Conservation (phyloP, 139 green algal genomes). For the Bryopsis sp. region DNA sequence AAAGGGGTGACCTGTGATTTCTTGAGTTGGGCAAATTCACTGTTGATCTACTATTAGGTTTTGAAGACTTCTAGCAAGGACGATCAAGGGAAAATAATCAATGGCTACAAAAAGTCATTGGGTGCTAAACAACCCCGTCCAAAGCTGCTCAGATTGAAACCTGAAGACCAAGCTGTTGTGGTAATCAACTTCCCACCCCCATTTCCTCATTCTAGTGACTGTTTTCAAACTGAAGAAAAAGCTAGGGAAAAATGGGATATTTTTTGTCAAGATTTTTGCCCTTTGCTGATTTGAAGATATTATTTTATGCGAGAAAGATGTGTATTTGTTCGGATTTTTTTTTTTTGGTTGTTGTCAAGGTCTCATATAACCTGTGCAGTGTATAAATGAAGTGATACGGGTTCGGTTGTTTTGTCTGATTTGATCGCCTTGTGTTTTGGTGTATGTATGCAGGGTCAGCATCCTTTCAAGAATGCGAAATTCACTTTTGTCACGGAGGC, state of each 20-base stretch:
- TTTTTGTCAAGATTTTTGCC: no score
- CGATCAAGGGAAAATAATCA: slow-evolving; percentile 53
- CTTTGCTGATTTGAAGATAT: no score
- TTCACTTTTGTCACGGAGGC: slow-evolving; percentile 85
- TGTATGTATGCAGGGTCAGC: no score
- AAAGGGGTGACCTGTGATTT: no score
- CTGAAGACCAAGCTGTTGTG: slow-evolving; percentile 46
- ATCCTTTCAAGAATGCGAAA: slow-evolving; percentile 43
- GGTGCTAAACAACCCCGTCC: slow-evolving; percentile 53
- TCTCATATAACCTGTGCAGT: not conserved
- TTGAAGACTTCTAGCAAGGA: slow-evolving; percentile 75
- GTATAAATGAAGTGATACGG: slow-evolving; percentile 7
- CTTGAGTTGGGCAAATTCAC: no score
- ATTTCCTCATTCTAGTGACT: slow-evolving; percentile 13
- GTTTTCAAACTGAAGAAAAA: not conserved
- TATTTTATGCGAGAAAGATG: no score
- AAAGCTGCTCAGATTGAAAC: slow-evolving; percentile 77
- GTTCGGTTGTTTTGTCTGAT: no score
- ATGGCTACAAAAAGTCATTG: slow-evolving; percentile 64
- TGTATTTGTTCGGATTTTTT: not conserved
- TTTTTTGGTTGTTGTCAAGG: slow-evolving; percentile 1
- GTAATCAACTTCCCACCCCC: slow-evolving; percentile 7
- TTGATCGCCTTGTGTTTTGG: no score
- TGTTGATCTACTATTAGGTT: no score
- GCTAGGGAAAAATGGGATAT: no score